Base-by-base conservation (phyloP, 345 rosid genomes). In the Eutrema japonicum region DNA sequence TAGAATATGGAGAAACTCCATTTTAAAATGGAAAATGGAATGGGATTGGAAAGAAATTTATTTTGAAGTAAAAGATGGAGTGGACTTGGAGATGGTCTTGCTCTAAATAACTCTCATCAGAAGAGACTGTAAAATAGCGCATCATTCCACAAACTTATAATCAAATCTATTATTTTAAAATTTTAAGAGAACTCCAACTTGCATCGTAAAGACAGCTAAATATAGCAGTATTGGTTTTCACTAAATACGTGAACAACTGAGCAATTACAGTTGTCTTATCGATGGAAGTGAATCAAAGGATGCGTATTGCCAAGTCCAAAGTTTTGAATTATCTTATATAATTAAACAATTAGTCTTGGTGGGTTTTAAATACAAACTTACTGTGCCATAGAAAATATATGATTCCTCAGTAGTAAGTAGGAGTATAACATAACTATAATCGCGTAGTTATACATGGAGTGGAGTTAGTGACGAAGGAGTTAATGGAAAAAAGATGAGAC, bases 201-300 rank as follows among this genome's bases (percentile, higher is more conserved):
- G 67, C 33, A 29, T 7, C 33, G 16, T 7, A 27, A 14, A 38
- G 67, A 59, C 75, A 71, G 67, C 51, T 60, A 10, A 38, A 49
- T 49, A 50, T 49, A 50, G 18, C 50, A 71, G 58, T 13, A 60
- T 14, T 70, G 41, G 50, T 10, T 32, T 55, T 32, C 42, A 43
- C 73, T 56, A 59, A 55, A 7, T 55, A 55, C 41, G 60, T 13
- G 26, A 33, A 33, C 2, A 30, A 54, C 59, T 30, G 22, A 54
- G n/a, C 16, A 48, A 38, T 3, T 7, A 59, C 59, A 48, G 59
- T 49, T 59, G 74, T 70, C 16, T 36, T 36, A 46, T 45, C 29
- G 37, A 46, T 35, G 56, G 22, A 59, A 59, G 58, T 14, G 26
- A 36, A 37, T 43, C 36, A 47, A 10, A 11, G 49, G 49, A 48